Base-by-base conservation (phyloP, 306 rosid species). In the Castanopsis chinensis region DNA sequence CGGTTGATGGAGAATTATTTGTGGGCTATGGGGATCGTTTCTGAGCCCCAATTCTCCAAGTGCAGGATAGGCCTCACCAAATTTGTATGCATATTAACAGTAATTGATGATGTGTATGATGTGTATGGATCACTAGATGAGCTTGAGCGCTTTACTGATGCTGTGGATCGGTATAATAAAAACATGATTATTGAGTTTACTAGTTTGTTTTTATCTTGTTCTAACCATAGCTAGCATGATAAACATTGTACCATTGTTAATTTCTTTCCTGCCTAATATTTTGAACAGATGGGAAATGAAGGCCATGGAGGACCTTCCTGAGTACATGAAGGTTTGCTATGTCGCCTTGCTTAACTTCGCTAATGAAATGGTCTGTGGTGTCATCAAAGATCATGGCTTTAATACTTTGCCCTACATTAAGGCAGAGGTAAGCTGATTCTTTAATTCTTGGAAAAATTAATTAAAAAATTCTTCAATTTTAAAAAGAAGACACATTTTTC, bases 41-140 rank as follows among this genome's bases (percentile, higher is more conserved):
- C 2, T 72, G 84, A 76, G 43, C 87, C 87, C 2, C 72, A 58
- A 27, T 72, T 75, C 30, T 84, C 87, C 21, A 65, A 80, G 25
- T 84, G 84, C 74, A 80, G 87, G 75, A 72, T 76, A 17, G 77
- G 82, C 25, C 45, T 84, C 17, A 80, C 82, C 13, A 84, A 84
- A 18, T 80, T 80, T n/a, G 76, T 84, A 11, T 84, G 87, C 82
- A 80, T 80, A 59, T 19, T 84, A 19, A 18, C 84, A 7, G 70
- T 33, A 12, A 80, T 84, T 11, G 84, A 84, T 30, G 87, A 84
- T 54, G 65, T 72, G 64, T 84, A 80, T 52, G 87, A 84, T 70
- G 37, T 76, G 0, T 80, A 76, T 63, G 87, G 84, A 74, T 80
- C 72, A 17, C 53, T 77, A 14, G 79, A 80, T 45, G 84, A 84